Percentiles rank a stretch among this genome's conserved stretches.
Conservation (phyloP, 2,329 filamentous ascomycete genomes). For the Hypoxylon sp. region DNA sequence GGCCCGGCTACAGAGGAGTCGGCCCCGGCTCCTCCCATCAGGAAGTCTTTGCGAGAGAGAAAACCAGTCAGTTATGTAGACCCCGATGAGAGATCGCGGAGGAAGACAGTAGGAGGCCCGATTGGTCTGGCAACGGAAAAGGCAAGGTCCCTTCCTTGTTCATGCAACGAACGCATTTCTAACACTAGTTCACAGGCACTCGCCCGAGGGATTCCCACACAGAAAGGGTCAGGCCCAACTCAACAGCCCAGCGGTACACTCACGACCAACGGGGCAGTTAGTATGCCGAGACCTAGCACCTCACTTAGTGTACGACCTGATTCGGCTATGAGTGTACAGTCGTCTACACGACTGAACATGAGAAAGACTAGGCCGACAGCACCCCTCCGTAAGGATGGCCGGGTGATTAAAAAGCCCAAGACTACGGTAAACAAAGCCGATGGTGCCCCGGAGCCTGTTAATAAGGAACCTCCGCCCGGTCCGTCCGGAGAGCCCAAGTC, state of each 20-base stretch:
- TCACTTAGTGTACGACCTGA: slow-evolving; percentile 61
- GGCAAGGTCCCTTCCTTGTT: slow-evolving; percentile 48
- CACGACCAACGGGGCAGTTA: slow-evolving; percentile 40
- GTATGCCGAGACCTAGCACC: slow-evolving; percentile 56
- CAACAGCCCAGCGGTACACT: slow-evolving; percentile 63
- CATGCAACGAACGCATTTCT: slow-evolving; percentile 25
- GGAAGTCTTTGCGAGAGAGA: slow-evolving; percentile 81
- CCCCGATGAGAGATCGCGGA: slow-evolving; percentile 64
- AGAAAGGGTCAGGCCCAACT: slow-evolving; percentile 49
- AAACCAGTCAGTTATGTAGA: slow-evolving; percentile 71
- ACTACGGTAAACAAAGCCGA: slow-evolving; percentile 39
- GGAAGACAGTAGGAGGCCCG: slow-evolving; percentile 73
- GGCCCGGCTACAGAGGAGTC: slow-evolving; percentile 51
- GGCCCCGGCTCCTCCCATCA: slow-evolving; percentile 58
- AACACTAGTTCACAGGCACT: slow-evolving; percentile 51
- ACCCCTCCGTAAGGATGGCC: slow-evolving; percentile 61
- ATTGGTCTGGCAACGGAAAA: slow-evolving; percentile 63
- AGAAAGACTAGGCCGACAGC: slow-evolving; percentile 72
- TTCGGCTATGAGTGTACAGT: slow-evolving; percentile 60
- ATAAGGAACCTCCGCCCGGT: slow-evolving; percentile 10
- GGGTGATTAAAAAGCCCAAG: slow-evolving; percentile 57
- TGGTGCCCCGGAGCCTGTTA: slow-evolving; percentile 9
- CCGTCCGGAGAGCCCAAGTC: slow-evolving; percentile 20
- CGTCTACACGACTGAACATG: slow-evolving; percentile 61
- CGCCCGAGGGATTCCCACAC: slow-evolving; percentile 54